Evolutionary conservation across 2,329 filamentous ascomycete genomes (phyloP).

Genomic region (Zasmidium cellare): DNA sequence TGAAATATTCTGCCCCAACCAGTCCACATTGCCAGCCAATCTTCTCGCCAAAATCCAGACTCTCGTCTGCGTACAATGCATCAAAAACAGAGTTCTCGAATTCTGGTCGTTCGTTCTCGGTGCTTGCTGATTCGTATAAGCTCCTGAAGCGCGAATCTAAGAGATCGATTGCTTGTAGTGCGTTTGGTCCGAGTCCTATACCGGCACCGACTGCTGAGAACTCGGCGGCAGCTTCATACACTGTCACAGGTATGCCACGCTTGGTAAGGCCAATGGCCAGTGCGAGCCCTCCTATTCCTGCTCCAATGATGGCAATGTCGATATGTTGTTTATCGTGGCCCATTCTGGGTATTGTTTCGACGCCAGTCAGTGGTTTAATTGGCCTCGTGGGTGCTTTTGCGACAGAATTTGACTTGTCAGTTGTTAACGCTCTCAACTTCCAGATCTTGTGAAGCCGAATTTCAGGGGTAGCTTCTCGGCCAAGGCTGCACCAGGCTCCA

Average conservation of each 20-base stretch:
- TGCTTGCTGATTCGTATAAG: constrained; percentile 11
- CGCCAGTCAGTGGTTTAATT: too few relatives aligned
- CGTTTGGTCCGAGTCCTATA: constrained; percentile 32
- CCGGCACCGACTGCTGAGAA: constrained; percentile 51
- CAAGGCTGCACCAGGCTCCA: not conserved
- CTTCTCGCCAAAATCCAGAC: constrained; percentile 23
- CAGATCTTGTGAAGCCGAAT: not conserved
- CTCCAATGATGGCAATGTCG: constrained; percentile 56
- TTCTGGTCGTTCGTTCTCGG: constrained; percentile 5
- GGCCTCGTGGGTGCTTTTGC: too few relatives aligned
- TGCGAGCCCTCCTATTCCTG: constrained; percentile 58
- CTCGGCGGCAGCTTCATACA: constrained; percentile 49
- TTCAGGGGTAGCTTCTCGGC: not conserved
- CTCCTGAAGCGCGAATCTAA: constrained; percentile 4
- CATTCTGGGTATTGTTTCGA: too few relatives aligned
- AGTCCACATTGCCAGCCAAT: constrained; percentile 8
- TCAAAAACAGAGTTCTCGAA: constrained; percentile 15
- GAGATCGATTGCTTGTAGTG: constrained; percentile 11
- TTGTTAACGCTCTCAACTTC: too few relatives aligned
- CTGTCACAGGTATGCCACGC: constrained; percentile 41
- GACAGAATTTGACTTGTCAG: too few relatives aligned
- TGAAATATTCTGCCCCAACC: constrained; percentile 11
- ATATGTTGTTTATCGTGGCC: not conserved
- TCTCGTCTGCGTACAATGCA: constrained; percentile 11
- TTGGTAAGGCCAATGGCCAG: constrained; percentile 54